Evolutionary conservation across 495 filamentous ascomycete species (phyloP), one percentile per base, ranked within the genome.

Genomic region (Pseudevernia furfuracea): DNA sequence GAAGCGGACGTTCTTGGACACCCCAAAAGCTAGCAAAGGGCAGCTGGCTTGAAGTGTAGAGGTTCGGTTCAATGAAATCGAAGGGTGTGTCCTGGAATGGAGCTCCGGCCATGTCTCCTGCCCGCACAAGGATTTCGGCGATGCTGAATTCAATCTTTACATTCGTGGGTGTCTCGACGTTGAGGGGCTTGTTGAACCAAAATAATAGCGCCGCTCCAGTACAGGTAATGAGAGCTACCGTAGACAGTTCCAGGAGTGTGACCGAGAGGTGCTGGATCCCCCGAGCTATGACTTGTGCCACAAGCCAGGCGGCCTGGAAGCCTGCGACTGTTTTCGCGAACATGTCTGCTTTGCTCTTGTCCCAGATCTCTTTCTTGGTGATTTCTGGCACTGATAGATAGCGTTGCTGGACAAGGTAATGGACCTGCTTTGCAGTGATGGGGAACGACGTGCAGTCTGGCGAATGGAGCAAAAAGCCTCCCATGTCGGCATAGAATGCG

Each of bases 401-500:
- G 4, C 62, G 38, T 10, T 70, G n/a, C 6, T 52, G 25, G 1
- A 77, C 66, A 14, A 78, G 66, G 44, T 70, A 78, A 52, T 66
- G 65, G 1, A 79, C n/a, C 28, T 78, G 48, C 46, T 71, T 70
- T 21, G 71, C 68, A 48, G 72, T 73, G 30, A 79, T 21, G 3
- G 73, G 74, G 43, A 76, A 76, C 0, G 74, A 52, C 1, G 10
- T 28, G 44, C 21, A 39, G n/a, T 74, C 77, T 0, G 15, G 32
- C 3, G 67, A 43, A 15, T 71, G 12, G 0, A 74, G 67, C 23
- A 71, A 19, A 64, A 78, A 70, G 15, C 75, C 77, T 44, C 78
- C 78, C 63, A 70, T 75, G 59, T 79, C 69, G 23, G 74, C 74
- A 60, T 67, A 78, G 63, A 77, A 78, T 23, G 58, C 77, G 36